phyloP scores from a whole-genome alignment of 352 stramenopile species.

The Phytophthora palmivora region DNA sequence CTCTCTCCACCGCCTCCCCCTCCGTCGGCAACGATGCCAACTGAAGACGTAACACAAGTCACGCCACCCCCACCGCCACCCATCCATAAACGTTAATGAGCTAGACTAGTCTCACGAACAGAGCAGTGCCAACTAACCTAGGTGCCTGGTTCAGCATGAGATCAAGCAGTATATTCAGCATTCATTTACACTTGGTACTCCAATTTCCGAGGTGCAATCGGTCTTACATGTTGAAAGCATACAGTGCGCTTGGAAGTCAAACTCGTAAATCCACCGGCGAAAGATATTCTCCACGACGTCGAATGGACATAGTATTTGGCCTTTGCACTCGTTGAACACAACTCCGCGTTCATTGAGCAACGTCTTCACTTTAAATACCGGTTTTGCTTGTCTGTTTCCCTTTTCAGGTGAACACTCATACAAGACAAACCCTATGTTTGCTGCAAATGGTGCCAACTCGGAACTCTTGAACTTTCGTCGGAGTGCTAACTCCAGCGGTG shows the following conservation, averaged over 20 bases:
- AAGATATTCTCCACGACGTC: constrained; percentile 65
- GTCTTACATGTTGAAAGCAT: constrained; percentile 17
- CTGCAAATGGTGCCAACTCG: constrained; percentile 70
- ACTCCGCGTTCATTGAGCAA: constrained; percentile 76
- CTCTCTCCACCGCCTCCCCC: constrained; percentile 24
- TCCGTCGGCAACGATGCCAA: constrained; percentile 6
- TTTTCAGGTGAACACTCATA: constrained; percentile 56
- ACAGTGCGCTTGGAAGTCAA: constrained; percentile 67
- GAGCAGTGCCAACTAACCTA: background rate
- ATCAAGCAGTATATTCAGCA: constrained; percentile 16
- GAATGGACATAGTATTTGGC: constrained; percentile 57
- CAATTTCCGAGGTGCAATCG: too few relatives aligned
- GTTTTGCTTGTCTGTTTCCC: background rate
- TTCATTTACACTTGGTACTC: background rate
- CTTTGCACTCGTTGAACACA: constrained; percentile 55
- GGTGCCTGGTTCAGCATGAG: background rate
- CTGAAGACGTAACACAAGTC: background rate
- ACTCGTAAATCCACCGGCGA: constrained; percentile 71
- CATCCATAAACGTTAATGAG: constrained; percentile 51
- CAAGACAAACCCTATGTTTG: constrained; percentile 86
- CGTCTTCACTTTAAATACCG: constrained; percentile 56
- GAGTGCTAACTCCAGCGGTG: constrained; percentile 54
- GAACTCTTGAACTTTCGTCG: constrained; percentile 68
- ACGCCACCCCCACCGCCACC: background rate
- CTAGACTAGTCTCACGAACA: constrained; percentile 43